phyloP scores from a whole-genome alignment of 2,329 filamentous ascomycete genomes.

The Ophiosphaerella herpotricha region DNA sequence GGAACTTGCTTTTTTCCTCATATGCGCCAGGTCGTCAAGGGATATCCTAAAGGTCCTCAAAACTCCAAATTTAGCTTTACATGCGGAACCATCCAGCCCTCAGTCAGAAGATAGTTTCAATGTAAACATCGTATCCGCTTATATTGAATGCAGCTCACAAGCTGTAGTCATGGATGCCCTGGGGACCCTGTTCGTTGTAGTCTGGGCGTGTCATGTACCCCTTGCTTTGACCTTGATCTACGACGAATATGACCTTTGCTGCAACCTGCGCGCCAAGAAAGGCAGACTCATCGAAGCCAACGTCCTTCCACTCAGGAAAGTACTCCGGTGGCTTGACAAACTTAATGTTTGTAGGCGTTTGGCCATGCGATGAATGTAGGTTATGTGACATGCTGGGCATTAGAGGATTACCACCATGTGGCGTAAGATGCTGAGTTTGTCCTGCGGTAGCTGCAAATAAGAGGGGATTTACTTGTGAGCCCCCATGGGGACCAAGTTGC shows the following conservation, averaged over 20 bases:
- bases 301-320: slow-evolving; percentile 85
- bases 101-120: not conserved
- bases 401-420: slow-evolving; percentile 39
- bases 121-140: no score
- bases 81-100: slow-evolving; percentile 1
- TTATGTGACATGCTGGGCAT: slow-evolving; percentile 50
- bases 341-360: slow-evolving; percentile 85
- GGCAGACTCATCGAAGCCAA: slow-evolving; percentile 75
- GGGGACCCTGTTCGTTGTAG: slow-evolving; percentile 70
- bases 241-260: slow-evolving; percentile 73
- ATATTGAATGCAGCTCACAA: slow-evolving; percentile 19
- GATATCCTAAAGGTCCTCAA: slow-evolving; percentile 5
- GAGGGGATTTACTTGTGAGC: slow-evolving; percentile 79
- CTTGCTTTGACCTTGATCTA: slow-evolving; percentile 69
- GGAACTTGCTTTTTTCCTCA: slow-evolving; percentile 1
- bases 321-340: slow-evolving; percentile 78
- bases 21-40: slow-evolving; percentile 1
- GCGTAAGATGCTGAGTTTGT: slow-evolving; percentile 58
- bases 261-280: slow-evolving; percentile 89
- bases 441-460: slow-evolving; percentile 88
- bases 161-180: slow-evolving; percentile 64
- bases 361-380: slow-evolving; percentile 66
- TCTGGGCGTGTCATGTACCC: slow-evolving; percentile 71
- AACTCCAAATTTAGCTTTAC: slow-evolving; percentile 17
- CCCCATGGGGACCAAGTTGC: slow-evolving; percentile 51